Evolutionary conservation across 1,139 yeast species (phyloP), one percentile per base, ranked within the genome.

Genomic region (Nematodospora anomalae): DNA sequence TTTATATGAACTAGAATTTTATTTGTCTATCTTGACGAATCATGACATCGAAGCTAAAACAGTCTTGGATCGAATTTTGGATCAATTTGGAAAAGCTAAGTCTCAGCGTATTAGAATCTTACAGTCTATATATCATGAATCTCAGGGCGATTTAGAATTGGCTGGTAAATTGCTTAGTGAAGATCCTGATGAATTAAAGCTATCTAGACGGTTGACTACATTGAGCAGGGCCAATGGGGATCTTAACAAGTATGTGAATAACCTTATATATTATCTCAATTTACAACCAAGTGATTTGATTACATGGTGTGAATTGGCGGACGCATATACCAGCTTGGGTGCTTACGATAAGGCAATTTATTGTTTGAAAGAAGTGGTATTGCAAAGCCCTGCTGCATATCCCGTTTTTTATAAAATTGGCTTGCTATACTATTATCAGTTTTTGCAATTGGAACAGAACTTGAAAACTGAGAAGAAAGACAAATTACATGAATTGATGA

Each of bases 241-340:
- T 16, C 35, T 37, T 13, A 47, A 58, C 50, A 57, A 60, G 45
- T 82, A 79, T 52, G 71, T 80, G 30, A 60, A 62, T 31, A 74
- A 71, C 43, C 65, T 85, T 44, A 58, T 63, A 25, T 64, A 60
- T 40, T 75, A 73, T 49, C 58, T 81, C 36, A 75, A 76, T 34
- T 55, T 69, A 36, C 77, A 74, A 47, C 96, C 97, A 1, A 58
- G 80, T 21, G 97, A 92, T 58, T 64, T 76, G 5, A 79, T 83
- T 46, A 65, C 86, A 1, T 88, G 95, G 95, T 71, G 79, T 32
- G 95, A 86, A 58, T 66, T 88, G 41, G 84, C 80, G 4, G 76
- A 79, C 27, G 69, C 74, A 16, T 90, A 90, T 53, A 59, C 60
- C 25, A 55, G 62, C 7, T 46, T 71, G n/a, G 89, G 89, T 1